Base-by-base conservation (phyloP, 139 green algal genomes). In the Mesotaenium endlicherianum region DNA sequence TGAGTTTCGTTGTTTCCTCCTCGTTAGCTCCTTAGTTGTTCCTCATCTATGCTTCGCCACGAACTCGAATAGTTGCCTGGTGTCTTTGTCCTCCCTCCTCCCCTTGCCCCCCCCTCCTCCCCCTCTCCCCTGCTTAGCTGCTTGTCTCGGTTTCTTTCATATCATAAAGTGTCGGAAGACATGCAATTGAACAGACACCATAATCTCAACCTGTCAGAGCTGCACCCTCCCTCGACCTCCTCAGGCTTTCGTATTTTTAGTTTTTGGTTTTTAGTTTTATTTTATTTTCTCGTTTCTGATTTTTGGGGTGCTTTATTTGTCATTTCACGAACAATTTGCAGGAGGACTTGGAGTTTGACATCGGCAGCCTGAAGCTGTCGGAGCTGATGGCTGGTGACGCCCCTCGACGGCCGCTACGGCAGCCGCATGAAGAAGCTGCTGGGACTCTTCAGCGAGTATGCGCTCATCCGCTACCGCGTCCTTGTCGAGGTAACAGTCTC, bases 371-470 rank as follows among this genome's bases (percentile, higher is more conserved):
- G 60, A 38, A 72, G 6, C 80, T 91, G 17, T 80, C 70, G 11
- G 41, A 67, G 3, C 81, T 92, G 39, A 89, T 82, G 34, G 88
- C 88, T 2, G 2, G 39, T 92, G 34, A 75, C 70, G 4, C 88
- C 88, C 16, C 45, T 92, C 55, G 88, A 92, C 77, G 88, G 88
- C 5, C 93, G 95, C 14, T 99, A 99, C 81, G 83, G 31, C 14
- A 93, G 84, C 44, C 86, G 84, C 67, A 91, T 93, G 14, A 77
- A 85, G 0, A 86, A 77, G 0, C 90, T 99, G 72, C 92, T 96
- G 57, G n/a, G 71, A 45, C 93, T 93, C 75, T 98, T 98, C 88
- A 95, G 90, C 80, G 97, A 99, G 90, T 99, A 95, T 85, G 97
- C 94, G 11, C 92, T 99, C 68, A 98, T 99, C 81, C 90, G 91